These are phyloP conservation scores for grape (Vitis vinifera) DNA, from an alignment of 164 flowering plant species.

Conservation along the genomic window ASM3070453v1 NC_081811.1:29574501-29575000, in stretches of 20 bases:
- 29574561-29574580: neutral
- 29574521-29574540: neutral
- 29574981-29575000: conserved; percentile 72
- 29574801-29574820: neutral
- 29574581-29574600: neutral
- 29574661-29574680: conserved; percentile 71
- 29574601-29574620: conserved; percentile 57
- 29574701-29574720: conserved; percentile 60
- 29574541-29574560: neutral
- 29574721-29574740: conserved; percentile 76
- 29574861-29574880: conserved; percentile 74
- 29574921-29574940: conserved; percentile 70
- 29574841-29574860: conserved; percentile 33
- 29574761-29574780: neutral
- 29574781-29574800: neutral
- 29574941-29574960: conserved; percentile 91
- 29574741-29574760: conserved; percentile 37
- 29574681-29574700: conserved; percentile 45
- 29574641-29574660: conserved; percentile 92
- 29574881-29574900: conserved; percentile 61
- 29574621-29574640: conserved; percentile 55
- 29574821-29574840: neutral
- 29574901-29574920: conserved; percentile 77
- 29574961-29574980: conserved; percentile 47
- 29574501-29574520: too few species aligned